Evolutionary conservation across 148 eudicot species (phyloP).

Genomic region (Chenopodium album): DNA sequence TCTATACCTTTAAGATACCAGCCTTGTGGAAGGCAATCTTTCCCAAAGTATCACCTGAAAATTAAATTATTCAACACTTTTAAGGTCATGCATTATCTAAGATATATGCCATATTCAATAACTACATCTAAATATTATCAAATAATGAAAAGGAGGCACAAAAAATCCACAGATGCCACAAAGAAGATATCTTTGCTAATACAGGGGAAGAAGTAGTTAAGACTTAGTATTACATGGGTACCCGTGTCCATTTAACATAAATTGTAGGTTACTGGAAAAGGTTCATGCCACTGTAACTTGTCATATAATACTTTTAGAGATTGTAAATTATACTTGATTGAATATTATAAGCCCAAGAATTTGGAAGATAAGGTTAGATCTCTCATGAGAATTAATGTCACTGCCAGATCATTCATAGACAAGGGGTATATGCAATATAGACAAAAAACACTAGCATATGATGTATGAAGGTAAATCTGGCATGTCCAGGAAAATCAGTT

Average conservation of each 20-base stretch:
- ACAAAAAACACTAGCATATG: neutral
- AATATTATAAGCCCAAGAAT: neutral
- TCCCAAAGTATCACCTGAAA: conserved; percentile 68
- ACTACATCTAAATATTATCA: neutral
- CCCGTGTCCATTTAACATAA: too few relatives aligned
- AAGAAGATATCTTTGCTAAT: neutral
- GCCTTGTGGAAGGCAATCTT: conserved; percentile 81
- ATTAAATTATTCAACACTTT: conserved; percentile 11
- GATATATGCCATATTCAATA: neutral
- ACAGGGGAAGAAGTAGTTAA: neutral
- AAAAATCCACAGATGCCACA: neutral
- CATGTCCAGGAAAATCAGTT: neutral
- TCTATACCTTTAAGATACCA: conserved; percentile 79
- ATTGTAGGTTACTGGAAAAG: too few relatives aligned
- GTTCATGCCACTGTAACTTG: neutral
- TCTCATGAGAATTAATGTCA: neutral
- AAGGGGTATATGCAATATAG: neutral
- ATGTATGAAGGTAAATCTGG: neutral
- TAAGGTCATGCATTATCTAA: neutral
- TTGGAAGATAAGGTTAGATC: neutral
- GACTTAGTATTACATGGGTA: neutral
- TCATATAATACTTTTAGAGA: neutral
- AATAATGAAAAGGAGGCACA: neutral
- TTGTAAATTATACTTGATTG: neutral
- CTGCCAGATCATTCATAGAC: neutral